Conservation (phyloP, 768 basidiomycete species). For the Podaxis sp. region DNA sequence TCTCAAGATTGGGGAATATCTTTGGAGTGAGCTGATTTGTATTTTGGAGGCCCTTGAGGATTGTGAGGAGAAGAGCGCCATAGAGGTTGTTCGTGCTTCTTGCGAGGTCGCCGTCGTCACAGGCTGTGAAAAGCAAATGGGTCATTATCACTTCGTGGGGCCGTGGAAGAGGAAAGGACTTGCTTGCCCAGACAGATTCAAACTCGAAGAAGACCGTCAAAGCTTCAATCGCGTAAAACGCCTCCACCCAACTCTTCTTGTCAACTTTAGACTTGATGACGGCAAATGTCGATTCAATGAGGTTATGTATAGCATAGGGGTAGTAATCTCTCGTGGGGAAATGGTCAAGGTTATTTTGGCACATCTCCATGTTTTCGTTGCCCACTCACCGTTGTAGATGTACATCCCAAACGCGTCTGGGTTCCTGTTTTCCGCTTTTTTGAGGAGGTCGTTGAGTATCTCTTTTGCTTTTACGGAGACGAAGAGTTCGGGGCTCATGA, state of each 20-base stretch:
- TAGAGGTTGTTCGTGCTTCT: constrained; percentile 27
- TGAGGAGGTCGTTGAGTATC: constrained; percentile 22
- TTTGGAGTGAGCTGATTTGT: constrained; percentile 23
- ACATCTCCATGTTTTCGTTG: neutral
- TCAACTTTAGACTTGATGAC: constrained; percentile 25
- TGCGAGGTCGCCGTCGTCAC: constrained; percentile 28
- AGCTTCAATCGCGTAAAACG: constrained; percentile 28
- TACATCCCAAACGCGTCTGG: constrained; percentile 30
- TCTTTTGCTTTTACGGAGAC: constrained; percentile 25
- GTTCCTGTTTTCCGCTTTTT: constrained; percentile 26
- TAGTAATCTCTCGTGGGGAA: constrained; percentile 24
- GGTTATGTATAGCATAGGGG: constrained; percentile 27
- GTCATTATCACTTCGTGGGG: neutral
- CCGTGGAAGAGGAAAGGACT: constrained; percentile 8
- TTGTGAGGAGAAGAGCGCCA: constrained; percentile 27
- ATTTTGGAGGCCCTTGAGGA: constrained; percentile 28
- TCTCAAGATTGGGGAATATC: constrained; percentile 28
- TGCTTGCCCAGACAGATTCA: constrained; percentile 28
- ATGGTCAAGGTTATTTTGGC: neutral
- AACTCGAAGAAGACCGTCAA: constrained; percentile 28
- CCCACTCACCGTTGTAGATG: constrained; percentile 27
- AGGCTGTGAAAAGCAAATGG: constrained; percentile 19
- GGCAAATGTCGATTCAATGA: constrained; percentile 28
- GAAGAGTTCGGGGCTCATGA: constrained; percentile 24
- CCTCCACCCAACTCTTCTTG: constrained; percentile 29